phyloP scores from a whole-genome alignment of 106 monocot genomes.

The Platanthera zijinensis region DNA sequence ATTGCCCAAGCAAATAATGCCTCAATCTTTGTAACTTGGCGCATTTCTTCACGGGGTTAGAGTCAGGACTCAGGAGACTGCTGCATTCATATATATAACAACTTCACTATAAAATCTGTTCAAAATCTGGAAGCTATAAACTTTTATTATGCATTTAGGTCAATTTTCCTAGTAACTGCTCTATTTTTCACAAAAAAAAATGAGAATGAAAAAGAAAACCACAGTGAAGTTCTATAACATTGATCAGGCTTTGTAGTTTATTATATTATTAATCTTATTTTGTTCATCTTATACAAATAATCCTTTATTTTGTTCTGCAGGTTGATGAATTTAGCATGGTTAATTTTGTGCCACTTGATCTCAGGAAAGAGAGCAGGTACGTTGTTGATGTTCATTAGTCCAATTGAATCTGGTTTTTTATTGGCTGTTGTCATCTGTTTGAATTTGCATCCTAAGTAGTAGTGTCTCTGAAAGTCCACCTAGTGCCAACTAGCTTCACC shows the following conservation, averaged over 20 bases:
- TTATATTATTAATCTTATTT: neutral
- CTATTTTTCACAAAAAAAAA: neutral
- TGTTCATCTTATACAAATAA: neutral
- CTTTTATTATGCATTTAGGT: neutral
- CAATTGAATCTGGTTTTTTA: neutral
- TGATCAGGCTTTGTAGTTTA: neutral
- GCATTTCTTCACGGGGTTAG: neutral
- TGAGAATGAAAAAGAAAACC: neutral
- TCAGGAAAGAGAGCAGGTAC: slow-evolving; percentile 93
- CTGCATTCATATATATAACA: neutral
- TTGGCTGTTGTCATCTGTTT: neutral
- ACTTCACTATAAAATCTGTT: neutral
- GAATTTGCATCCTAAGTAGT: no score
- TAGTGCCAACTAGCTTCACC: no score
- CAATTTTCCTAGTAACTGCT: neutral
- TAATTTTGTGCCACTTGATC: slow-evolving; percentile 80
- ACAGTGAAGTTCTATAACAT: neutral
- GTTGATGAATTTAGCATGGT: slow-evolving; percentile 94
- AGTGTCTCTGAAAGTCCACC: no score
- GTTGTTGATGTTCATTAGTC: neutral
- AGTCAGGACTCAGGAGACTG: neutral
- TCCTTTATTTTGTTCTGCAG: slow-evolving; percentile 22
- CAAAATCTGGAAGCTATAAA: neutral
- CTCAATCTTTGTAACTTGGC: no score
- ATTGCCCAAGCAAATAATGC: no score